phyloP scores from a whole-genome alignment of 345 rosid species.

The Eutrema heterophyllum region DNA sequence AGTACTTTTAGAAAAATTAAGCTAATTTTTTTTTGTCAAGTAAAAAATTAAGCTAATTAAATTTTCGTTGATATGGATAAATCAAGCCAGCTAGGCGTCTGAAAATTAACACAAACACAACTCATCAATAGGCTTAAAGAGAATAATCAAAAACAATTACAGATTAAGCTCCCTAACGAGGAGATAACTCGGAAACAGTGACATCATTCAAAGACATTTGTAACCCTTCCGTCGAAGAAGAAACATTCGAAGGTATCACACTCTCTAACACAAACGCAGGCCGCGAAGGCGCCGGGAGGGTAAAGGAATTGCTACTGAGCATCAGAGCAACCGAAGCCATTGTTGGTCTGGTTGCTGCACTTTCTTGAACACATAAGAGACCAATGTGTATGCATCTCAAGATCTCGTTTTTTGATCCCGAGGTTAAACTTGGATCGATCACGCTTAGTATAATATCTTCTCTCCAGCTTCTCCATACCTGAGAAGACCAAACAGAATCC shows the following conservation, averaged over 20 bases:
- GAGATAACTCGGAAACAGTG: constrained; percentile 5
- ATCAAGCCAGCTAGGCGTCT: not conserved
- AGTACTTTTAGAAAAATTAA: not conserved
- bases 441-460: constrained; percentile 30
- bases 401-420: constrained; percentile 29
- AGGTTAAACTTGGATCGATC: constrained; percentile 33
- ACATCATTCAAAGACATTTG: constrained; percentile 12
- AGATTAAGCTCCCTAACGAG: constrained; percentile 9
- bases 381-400: constrained; percentile 52
- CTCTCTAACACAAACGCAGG: constrained; percentile 37
- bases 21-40: no score
- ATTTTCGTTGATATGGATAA: no score
- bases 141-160: not conserved
- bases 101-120: not conserved
- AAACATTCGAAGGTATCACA: not conserved
- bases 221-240: constrained; percentile 10
- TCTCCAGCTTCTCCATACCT: constrained; percentile 59
- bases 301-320: constrained; percentile 40
- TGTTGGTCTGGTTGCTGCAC: constrained; percentile 33
- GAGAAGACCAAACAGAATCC: not conserved
- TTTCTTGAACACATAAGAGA: constrained; percentile 53
- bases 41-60: not conserved
- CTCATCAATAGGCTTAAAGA: not conserved
- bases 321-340: constrained; percentile 43
- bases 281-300: constrained; percentile 36